A percentile compares a stretch with the other conserved stretches of the same genome.
phyloP scores from a whole-genome alignment of 2,329 filamentous ascomycete species.

The Fusarium irregulare region DNA sequence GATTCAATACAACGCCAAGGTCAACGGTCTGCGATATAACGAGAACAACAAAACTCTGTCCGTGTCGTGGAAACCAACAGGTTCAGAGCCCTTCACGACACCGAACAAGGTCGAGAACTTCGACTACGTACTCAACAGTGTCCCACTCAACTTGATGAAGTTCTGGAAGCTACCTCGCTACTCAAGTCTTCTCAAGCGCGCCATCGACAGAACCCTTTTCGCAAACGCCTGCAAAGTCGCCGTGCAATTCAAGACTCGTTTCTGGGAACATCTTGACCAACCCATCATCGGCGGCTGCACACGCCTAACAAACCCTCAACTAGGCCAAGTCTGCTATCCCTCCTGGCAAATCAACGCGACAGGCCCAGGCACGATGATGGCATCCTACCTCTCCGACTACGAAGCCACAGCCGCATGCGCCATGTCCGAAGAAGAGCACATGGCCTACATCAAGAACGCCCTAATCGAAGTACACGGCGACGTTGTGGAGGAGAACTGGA shows the following conservation, averaged over 20 bases:
- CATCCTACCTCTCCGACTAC: slow-evolving; percentile 38
- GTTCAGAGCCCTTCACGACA: slow-evolving; percentile 37
- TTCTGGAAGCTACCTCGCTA: slow-evolving; percentile 53
- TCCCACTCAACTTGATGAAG: slow-evolving; percentile 52
- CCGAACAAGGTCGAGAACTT: slow-evolving; percentile 46
- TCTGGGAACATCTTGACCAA: slow-evolving; percentile 64
- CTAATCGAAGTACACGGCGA: slow-evolving; percentile 41
- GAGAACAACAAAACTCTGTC: slow-evolving; percentile 9
- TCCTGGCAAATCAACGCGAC: slow-evolving; percentile 36
- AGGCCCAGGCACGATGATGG: slow-evolving; percentile 31
- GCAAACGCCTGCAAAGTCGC: slow-evolving; percentile 50
- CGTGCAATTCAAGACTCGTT: slow-evolving; percentile 67
- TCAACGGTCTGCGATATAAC: slow-evolving; percentile 4
- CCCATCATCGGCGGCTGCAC: slow-evolving; percentile 74
- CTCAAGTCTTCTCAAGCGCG: slow-evolving; percentile 46
- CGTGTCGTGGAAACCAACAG: slow-evolving; percentile 35
- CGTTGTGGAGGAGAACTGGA: slow-evolving; percentile 65
- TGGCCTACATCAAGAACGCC: slow-evolving; percentile 34
- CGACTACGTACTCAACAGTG: slow-evolving; percentile 54
- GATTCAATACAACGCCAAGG: slow-evolving; percentile 7
- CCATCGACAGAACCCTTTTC: slow-evolving; percentile 44
- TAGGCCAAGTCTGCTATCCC: slow-evolving; percentile 38
- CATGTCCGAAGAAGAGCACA: slow-evolving; percentile 38
- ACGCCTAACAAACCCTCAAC: slow-evolving; percentile 9
- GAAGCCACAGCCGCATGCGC: slow-evolving; percentile 31